Conservation (phyloP, 768 basidiomycete genomes). For the Hericium alpestre region DNA sequence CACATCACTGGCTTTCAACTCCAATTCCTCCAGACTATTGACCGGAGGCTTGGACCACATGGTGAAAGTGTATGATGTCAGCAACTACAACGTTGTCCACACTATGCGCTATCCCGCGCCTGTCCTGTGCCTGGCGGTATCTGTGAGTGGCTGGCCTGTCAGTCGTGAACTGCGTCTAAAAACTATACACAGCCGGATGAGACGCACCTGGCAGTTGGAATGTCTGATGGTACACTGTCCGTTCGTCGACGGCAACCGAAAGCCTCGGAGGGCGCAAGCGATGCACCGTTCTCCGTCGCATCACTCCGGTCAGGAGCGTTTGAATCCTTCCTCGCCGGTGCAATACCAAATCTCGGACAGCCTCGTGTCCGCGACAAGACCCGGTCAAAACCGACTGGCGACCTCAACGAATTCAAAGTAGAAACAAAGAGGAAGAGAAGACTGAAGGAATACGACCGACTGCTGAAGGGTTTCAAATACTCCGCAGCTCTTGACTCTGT, state of each 20-base stretch:
- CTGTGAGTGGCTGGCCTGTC: conserved; percentile 42
- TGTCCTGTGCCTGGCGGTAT: conserved; percentile 80
- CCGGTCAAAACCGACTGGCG: conserved; percentile 41
- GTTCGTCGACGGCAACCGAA: conserved; percentile 81
- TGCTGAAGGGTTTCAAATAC: conserved; percentile 89
- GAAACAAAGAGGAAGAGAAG: conserved; percentile 60
- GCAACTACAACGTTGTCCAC: conserved; percentile 89
- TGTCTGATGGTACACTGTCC: conserved; percentile 98
- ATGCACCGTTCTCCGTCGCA: conserved; percentile 24
- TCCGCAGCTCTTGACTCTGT: conserved; percentile 90
- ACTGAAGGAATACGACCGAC: conserved; percentile 78
- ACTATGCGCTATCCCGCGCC: conserved; percentile 98
- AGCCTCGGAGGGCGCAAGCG: conserved; percentile 38
- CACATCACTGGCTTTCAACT: conserved; percentile 76
- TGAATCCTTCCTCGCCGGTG: conserved; percentile 54
- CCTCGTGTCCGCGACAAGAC: conserved; percentile 40
- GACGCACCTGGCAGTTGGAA: conserved; percentile 92
- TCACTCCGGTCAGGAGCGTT: conserved; percentile 46
- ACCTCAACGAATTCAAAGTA: conserved; percentile 68
- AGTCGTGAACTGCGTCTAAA: not conserved
- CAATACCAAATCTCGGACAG: conserved; percentile 45
- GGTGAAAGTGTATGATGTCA: conserved; percentile 97
- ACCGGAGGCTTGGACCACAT: conserved; percentile 92
- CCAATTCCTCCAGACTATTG: conserved; percentile 65
- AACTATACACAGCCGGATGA: conserved; percentile 68